Percentiles rank a stretch among this genome's conserved stretches.
These are phyloP conservation scores for Onygena corvina DNA, from an alignment of 2,329 filamentous ascomycete species.

Conservation along the genomic window DNA sequence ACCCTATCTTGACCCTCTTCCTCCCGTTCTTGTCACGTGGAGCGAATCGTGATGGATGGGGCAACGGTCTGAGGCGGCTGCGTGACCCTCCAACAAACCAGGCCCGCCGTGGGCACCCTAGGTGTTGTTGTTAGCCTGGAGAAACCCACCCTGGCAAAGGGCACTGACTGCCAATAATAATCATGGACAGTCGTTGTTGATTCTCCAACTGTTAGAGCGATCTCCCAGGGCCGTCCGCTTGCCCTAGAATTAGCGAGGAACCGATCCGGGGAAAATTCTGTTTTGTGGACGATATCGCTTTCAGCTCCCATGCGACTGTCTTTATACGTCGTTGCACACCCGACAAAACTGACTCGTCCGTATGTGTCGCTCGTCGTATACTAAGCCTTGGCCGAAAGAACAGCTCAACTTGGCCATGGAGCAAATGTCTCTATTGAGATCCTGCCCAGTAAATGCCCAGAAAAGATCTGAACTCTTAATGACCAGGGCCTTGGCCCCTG, in stretches of 20 bases:
- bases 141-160: too few relatives aligned
- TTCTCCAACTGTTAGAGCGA: not conserved
- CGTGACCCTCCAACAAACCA: conserved; percentile 5
- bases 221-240: not conserved
- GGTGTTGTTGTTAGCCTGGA: too few relatives aligned
- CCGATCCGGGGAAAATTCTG: not conserved
- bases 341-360: not conserved
- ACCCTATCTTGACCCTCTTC: not conserved
- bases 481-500: not conserved
- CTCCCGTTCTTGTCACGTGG: conserved; percentile 3
- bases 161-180: not conserved
- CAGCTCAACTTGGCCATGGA: not conserved
- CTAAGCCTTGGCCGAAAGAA: not conserved
- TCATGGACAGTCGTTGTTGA: not conserved
- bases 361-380: conserved; percentile 2
- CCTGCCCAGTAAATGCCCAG: conserved; percentile 5
- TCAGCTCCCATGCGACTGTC: too few relatives aligned
- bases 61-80: conserved; percentile 3
- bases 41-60: not conserved
- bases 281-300: too few relatives aligned
- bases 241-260: too few relatives aligned
- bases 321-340: too few relatives aligned
- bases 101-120: too few relatives aligned
- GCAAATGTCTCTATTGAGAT: not conserved
- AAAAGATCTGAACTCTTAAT: not conserved